Percentiles rank a stretch among this genome's conserved stretches.
phyloP scores from a whole-genome alignment of 257 asterid species.

The Handroanthus guayacan region DNA sequence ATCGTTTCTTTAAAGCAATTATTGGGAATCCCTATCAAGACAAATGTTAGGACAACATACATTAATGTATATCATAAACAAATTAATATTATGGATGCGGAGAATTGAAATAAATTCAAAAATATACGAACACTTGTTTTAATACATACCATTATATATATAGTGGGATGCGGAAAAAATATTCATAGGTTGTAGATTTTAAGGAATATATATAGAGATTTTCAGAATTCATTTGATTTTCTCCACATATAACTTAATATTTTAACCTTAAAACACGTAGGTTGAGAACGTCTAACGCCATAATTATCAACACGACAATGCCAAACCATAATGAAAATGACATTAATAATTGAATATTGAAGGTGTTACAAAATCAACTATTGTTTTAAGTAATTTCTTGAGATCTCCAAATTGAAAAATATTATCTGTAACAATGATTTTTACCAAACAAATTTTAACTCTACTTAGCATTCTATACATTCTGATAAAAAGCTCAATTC shows the following conservation, averaged over 20 bases:
- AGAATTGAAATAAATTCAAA: slow-evolving; percentile 20
- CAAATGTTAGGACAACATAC: slow-evolving; percentile 8
- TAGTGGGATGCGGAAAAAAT: slow-evolving; percentile 25
- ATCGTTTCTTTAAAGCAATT: too few relatives aligned
- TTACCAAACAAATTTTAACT: too few relatives aligned
- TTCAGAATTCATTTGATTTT: slow-evolving; percentile 31
- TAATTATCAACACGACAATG: not conserved
- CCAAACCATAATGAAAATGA: slow-evolving; percentile 13
- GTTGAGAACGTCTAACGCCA: not conserved
- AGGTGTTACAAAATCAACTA: not conserved
- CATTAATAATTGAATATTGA: not conserved
- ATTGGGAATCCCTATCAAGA: too few relatives aligned
- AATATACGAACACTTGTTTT: not conserved
- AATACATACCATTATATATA: not conserved
- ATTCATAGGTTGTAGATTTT: not conserved
- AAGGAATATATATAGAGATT: not conserved
- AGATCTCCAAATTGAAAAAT: not conserved
- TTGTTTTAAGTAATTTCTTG: not conserved
- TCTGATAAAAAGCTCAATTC: too few relatives aligned
- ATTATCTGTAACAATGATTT: too few relatives aligned
- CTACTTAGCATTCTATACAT: too few relatives aligned
- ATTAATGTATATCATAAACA: not conserved
- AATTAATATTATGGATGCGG: slow-evolving; percentile 33
- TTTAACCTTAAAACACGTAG: slow-evolving; percentile 14
- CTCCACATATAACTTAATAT: slow-evolving; percentile 23